A percentile compares a stretch with the other conserved stretches of the same genome.
Evolutionary conservation across 2,329 filamentous ascomycete genomes (phyloP).

Genomic region (Balansia obtecta): DNA sequence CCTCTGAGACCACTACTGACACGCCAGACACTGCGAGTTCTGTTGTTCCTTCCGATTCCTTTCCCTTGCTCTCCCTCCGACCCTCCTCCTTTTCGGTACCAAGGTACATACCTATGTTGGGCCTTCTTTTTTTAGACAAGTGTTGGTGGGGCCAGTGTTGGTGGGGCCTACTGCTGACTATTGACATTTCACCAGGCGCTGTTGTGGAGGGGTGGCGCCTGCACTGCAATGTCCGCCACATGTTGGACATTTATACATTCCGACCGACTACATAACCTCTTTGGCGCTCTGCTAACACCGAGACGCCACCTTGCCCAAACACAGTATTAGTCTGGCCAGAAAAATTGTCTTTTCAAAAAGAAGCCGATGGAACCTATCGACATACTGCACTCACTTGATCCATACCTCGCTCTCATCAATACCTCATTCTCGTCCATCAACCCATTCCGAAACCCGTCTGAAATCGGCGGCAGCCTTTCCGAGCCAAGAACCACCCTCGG

Average conservation of each 20-base stretch:
- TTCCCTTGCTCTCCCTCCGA: not conserved
- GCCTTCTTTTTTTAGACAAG: too few species aligned
- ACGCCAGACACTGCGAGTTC: not conserved
- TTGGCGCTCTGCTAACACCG: not conserved
- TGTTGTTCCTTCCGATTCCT: not conserved
- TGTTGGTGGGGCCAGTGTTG: too few species aligned
- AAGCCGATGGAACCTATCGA: not conserved
- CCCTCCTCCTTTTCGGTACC: too few species aligned
- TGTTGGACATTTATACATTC: not conserved
- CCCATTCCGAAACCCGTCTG: not conserved
- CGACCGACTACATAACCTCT: not conserved
- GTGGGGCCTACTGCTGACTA: not conserved
- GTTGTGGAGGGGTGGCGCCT: not conserved
- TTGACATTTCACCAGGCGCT: not conserved
- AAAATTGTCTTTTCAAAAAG: too few species aligned
- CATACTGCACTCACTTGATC: not conserved
- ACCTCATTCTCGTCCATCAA: not conserved
- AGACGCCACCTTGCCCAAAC: not conserved
- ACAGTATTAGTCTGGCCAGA: too few species aligned
- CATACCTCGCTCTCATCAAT: not conserved
- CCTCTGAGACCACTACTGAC: not conserved
- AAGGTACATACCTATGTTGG: too few species aligned
- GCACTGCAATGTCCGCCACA: not conserved
- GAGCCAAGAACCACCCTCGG: not conserved
- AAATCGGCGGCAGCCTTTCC: not conserved